phyloP scores from a whole-genome alignment of 176 grass and related monocot genomes.

The Panicum miliaceum region DNA sequence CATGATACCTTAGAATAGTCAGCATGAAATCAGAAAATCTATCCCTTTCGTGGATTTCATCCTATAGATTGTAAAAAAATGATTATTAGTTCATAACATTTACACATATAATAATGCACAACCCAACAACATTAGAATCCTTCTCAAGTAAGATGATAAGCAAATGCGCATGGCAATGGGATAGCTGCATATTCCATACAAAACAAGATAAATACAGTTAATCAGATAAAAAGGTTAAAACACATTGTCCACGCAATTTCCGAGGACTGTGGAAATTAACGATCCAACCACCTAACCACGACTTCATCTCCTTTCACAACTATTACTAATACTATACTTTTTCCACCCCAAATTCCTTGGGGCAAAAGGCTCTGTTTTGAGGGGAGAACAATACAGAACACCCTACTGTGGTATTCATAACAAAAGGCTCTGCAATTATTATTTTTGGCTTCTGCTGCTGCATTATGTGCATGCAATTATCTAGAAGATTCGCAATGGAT shows the following conservation, averaged over 20 bases:
- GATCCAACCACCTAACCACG: background rate
- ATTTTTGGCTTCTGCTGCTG: background rate
- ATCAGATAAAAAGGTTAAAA: background rate
- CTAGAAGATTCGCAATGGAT: background rate
- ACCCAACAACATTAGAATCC: conserved; percentile 6
- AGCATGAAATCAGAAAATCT: conserved; percentile 98
- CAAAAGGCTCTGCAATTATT: background rate
- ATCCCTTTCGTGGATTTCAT: conserved; percentile 99
- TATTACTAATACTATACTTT: background rate
- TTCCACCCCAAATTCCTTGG: background rate
- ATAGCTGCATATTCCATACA: background rate
- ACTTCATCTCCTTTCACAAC: background rate
- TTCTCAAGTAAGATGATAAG: too few relatives aligned
- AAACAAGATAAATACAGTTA: conserved; percentile 15
- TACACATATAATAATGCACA: conserved; percentile 30
- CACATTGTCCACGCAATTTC: background rate
- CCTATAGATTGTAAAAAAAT: conserved; percentile 48
- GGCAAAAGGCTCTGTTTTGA: background rate
- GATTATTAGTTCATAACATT: conserved; percentile 17
- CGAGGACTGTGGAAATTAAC: background rate
- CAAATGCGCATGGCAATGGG: background rate
- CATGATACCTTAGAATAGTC: conserved; percentile 84
- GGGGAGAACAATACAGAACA: background rate
- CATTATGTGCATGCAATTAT: background rate
- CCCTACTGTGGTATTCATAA: background rate